A percentile compares a stretch with the other conserved stretches of the same genome.
phyloP scores from a whole-genome alignment of 306 rosid genomes.

The Malus domestica region DNA sequence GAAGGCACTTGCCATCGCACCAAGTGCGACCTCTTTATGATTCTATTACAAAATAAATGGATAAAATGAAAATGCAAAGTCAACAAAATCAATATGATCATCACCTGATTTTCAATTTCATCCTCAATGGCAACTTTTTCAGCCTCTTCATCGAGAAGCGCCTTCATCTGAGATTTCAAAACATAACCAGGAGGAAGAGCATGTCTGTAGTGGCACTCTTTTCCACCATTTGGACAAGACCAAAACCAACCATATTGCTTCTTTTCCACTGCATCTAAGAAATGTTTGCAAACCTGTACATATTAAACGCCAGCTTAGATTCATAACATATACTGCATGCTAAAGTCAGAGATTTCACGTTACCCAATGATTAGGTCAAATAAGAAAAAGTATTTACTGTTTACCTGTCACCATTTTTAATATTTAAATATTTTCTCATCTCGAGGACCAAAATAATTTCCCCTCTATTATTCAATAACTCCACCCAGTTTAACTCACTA shows the following conservation, averaged over 20 bases:
- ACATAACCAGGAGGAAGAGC: slow-evolving; percentile 95
- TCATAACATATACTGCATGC: not conserved
- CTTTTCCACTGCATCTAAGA: slow-evolving; percentile 85
- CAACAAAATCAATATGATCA: not conserved
- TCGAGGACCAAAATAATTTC: not conserved
- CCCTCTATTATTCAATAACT: not conserved
- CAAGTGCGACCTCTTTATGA: too few relatives aligned
- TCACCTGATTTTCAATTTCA: slow-evolving; percentile 90
- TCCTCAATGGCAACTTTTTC: slow-evolving; percentile 73
- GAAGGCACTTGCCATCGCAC: too few relatives aligned
- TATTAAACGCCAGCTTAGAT: not conserved
- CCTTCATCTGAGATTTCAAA: slow-evolving; percentile 97
- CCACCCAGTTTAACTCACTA: not conserved
- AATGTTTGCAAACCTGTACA: slow-evolving; percentile 40
- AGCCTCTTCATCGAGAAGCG: slow-evolving; percentile 72
- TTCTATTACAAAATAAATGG: not conserved
- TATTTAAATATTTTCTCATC: not conserved
- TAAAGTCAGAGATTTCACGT: not conserved
- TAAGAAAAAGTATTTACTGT: not conserved
- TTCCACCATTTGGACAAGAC: slow-evolving; percentile 85
- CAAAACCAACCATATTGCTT: slow-evolving; percentile 98
- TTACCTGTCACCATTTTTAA: not conserved
- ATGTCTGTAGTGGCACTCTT: slow-evolving; percentile 91
- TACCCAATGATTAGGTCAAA: not conserved
- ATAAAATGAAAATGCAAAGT: not conserved